Percentiles rank a stretch among this genome's conserved stretches.
Conservation (phyloP, 371 early-diverging fungal genomes). For the Catenaria anguillulae region DNA sequence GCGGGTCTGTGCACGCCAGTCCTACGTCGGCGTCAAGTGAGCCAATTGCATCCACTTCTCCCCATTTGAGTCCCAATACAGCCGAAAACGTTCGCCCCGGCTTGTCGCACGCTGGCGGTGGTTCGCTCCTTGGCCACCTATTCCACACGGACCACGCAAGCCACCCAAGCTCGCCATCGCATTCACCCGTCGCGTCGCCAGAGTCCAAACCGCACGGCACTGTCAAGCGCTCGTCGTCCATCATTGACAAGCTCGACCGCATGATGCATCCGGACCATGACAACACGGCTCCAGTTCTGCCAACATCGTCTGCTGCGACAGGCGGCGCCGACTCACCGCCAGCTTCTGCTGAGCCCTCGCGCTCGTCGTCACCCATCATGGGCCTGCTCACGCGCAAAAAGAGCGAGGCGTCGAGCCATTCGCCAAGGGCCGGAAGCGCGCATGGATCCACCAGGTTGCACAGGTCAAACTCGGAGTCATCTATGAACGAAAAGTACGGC, state of each 20-base stretch:
- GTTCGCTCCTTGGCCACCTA: background rate
- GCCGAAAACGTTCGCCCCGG: too few species aligned
- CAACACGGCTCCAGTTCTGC: background rate
- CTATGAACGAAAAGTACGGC: slow-evolving; percentile 17
- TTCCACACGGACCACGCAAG: background rate
- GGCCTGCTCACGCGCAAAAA: background rate
- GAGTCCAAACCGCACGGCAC: background rate
- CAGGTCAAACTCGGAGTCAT: background rate
- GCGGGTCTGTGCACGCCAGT: background rate
- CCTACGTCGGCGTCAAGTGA: background rate
- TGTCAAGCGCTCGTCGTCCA: background rate
- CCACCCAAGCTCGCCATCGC: too few species aligned
- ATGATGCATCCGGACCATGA: background rate
- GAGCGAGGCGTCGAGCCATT: background rate
- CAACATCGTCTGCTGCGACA: too few species aligned
- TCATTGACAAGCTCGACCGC: background rate
- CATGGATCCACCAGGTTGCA: background rate
- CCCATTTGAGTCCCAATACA: too few species aligned
- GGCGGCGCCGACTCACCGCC: too few species aligned
- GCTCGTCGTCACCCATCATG: background rate
- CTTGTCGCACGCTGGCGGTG: too few species aligned
- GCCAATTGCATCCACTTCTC: background rate
- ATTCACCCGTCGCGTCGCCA: background rate
- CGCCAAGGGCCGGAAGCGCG: background rate
- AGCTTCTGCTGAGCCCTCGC: background rate